These are phyloP conservation scores for Myxozyma kluyveri DNA, from an alignment of 805 yeast genomes.

Conservation along the genomic window DNA sequence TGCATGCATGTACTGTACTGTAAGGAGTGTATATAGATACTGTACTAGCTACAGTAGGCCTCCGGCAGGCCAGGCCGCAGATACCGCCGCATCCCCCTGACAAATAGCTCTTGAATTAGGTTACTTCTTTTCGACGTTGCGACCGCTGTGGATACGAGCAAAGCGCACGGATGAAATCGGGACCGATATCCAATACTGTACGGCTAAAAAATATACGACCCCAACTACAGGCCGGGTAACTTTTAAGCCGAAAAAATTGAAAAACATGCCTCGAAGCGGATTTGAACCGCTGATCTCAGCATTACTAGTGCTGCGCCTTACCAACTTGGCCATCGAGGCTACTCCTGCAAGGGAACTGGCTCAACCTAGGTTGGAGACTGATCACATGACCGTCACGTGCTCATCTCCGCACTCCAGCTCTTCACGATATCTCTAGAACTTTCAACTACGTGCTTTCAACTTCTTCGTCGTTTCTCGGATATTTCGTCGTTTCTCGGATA, in stretches of 20 bases:
- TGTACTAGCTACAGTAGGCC: no score
- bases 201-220: background rate
- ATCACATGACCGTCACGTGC: no score
- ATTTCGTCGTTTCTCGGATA: no score
- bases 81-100: background rate
- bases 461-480: no score
- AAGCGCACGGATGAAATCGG: background rate
- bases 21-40: no score
- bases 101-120: background rate
- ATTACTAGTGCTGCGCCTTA: constrained; percentile 44
- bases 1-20: no score
- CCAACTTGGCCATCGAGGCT: constrained; percentile 45
- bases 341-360: background rate
- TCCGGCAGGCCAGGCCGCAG: no score
- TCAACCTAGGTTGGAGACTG: no score
- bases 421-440: no score
- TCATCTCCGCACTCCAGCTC: no score
- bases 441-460: no score
- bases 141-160: background rate
- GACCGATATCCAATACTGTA: background rate
- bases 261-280: constrained; percentile 41
- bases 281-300: constrained; percentile 44
- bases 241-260: constrained; percentile 9
- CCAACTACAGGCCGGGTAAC: background rate
- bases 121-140: background rate